These are phyloP conservation scores for Aspergillus piperis DNA, from an alignment of 2,329 filamentous ascomycete genomes.

Conservation along the genomic window DNA sequence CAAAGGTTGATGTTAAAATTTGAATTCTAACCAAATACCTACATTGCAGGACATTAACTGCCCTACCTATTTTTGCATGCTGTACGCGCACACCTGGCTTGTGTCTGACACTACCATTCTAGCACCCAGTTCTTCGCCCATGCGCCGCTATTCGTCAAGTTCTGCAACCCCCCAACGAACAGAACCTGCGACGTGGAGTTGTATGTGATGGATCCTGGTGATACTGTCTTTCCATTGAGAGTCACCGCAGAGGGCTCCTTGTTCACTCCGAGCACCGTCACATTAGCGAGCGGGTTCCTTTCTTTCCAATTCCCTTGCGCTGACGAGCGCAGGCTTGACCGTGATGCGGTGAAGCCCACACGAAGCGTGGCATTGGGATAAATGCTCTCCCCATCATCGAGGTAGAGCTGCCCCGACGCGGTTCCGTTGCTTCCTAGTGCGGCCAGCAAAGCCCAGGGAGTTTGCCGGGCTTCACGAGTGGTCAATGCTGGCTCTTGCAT, in stretches of 20 bases:
- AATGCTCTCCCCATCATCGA: conserved; percentile 74
- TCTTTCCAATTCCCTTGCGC: conserved; percentile 58
- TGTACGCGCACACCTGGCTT: not conserved
- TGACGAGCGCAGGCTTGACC: conserved; percentile 50
- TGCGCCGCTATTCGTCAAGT: conserved; percentile 55
- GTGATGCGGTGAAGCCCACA: conserved; percentile 44
- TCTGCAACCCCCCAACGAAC: conserved; percentile 53
- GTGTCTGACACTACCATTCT: conserved; percentile 47
- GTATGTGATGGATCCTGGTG: conserved; percentile 49
- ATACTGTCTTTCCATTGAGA: conserved; percentile 54
- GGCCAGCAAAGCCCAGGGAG: conserved; percentile 67
- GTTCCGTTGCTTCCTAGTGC: conserved; percentile 58
- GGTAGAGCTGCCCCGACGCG: conserved; percentile 65
- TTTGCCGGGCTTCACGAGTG: conserved; percentile 62
- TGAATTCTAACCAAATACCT: not conserved
- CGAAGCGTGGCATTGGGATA: conserved; percentile 56
- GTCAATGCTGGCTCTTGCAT: conserved; percentile 69
- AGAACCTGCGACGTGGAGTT: conserved; percentile 52
- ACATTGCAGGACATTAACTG: not conserved
- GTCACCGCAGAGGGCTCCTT: conserved; percentile 47
- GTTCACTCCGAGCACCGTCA: conserved; percentile 63
- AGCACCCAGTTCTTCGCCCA: conserved; percentile 61
- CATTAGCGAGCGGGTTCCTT: conserved; percentile 59
- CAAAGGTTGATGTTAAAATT: not conserved
- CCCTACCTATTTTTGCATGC: not conserved